Base-by-base conservation (phyloP, 192 early-diverging fungal species). In the Rhizoclosmatium globosum region DNA sequence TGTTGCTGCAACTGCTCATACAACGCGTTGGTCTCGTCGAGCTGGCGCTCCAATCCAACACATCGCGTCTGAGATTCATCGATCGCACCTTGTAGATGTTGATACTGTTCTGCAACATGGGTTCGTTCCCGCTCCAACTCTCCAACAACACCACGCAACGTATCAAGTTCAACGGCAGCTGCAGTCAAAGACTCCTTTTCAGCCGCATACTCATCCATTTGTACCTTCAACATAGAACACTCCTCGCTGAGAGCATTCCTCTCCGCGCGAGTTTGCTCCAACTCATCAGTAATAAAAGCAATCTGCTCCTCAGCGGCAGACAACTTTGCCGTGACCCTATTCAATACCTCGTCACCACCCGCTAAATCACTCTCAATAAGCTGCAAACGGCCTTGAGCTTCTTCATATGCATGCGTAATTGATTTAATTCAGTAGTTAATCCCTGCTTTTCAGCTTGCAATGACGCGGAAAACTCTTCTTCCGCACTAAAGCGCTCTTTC, bases 401-500 rank as follows among this genome's bases (percentile, higher is more conserved):
- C 17, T 44, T 62, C 58, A 21, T n/a, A 44, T 13, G 31, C 11
- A n/a, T 9, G 11, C 47, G 61, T 11, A 76, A n/a, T 53, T 64
- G 64, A 9, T 11, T 46, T 9, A 43, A n/a, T 38, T 76, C 61
- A 19, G 19, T 44, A 38, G 64, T 4, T 4, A 76, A n/a, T 7
- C 21, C 46, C 1, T 59, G 4, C 47, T 76, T 67, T 42, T 48
- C 46, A 46, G 15, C 64, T 11, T 76, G 74, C 50, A 66, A 42
- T 11, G 46, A 17, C 7, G 46, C 62, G 2, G 62, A 11, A 56
- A 76, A 76, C 64, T 76, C 74, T 45, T 76, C 62, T 42, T 76
- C 74, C 1, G 74, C 61, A 6, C 43, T 23, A 17, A 76, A 41
- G 46, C 74, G 61, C 47, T 76, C 74, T 50, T 76, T 76, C 74